Conservation (phyloP, 169 alveolate genomes). For the Plasmodium knowlesi region DNA sequence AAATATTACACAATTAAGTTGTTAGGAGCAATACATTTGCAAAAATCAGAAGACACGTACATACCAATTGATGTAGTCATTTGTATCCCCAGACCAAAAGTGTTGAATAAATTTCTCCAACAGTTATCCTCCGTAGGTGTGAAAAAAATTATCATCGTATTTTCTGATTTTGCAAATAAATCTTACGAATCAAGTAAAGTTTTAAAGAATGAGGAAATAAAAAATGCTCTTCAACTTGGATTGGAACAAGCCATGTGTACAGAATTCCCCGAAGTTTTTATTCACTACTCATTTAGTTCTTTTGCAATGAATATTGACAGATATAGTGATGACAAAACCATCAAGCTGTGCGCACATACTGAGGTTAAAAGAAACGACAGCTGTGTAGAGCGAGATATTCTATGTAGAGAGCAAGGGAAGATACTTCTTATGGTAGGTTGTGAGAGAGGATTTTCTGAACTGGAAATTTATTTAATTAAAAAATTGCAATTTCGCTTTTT, state of each 20-base stretch:
- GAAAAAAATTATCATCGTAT: conserved; percentile 58
- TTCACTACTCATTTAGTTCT: conserved; percentile 66
- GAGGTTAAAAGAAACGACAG: neutral
- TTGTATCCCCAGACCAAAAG: conserved; percentile 70
- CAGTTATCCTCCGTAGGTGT: conserved; percentile 70
- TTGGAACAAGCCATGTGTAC: conserved; percentile 76
- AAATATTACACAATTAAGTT: conserved; percentile 27
- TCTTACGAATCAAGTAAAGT: conserved; percentile 65
- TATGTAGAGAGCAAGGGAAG: conserved; percentile 40
- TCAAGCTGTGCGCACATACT: conserved; percentile 72
- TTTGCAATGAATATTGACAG: conserved; percentile 63
- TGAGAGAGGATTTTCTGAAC: conserved; percentile 72
- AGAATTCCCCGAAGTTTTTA: conserved; percentile 31
- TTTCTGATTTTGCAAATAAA: conserved; percentile 64
- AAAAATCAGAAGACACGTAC: conserved; percentile 10
- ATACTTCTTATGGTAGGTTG: conserved; percentile 72
- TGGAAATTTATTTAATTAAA: conserved; percentile 60
- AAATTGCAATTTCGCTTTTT: conserved; percentile 44
- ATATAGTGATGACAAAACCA: conserved; percentile 38
- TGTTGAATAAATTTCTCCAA: conserved; percentile 36
- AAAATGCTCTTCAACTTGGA: conserved; percentile 69
- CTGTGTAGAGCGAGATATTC: conserved; percentile 1
- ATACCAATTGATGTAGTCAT: conserved; percentile 61
- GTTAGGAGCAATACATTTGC: conserved; percentile 54
- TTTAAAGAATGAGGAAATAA: conserved; percentile 69